Percentiles rank a stretch among this genome's conserved stretches.
These are phyloP conservation scores for Mallotus repandus DNA, from an alignment of 441 rosid genomes.

Conservation along the genomic window DNA sequence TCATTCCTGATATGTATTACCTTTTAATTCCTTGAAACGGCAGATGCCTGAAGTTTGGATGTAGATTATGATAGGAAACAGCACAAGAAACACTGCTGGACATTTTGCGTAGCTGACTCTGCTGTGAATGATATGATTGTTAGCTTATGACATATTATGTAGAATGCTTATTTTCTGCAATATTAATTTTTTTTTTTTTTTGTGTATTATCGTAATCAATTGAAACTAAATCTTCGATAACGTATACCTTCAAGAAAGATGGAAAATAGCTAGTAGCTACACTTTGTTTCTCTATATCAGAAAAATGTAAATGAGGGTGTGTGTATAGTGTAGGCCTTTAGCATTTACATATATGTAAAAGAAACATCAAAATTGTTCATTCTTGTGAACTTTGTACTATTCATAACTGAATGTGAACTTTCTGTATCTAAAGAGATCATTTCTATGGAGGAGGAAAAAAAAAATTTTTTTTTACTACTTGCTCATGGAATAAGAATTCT, in stretches of 20 bases:
- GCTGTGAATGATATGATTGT: not conserved
- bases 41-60: not conserved
- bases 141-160: not conserved
- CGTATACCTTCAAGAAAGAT: not conserved
- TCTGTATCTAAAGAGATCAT: no score
- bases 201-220: no score
- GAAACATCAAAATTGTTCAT: no score
- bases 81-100: conserved; percentile 1
- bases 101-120: conserved; percentile 5
- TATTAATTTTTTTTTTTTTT: not conserved
- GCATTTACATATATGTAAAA: not conserved
- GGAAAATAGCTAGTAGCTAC: not conserved
- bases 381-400: no score
- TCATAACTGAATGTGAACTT: no score
- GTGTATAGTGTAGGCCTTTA: not conserved
- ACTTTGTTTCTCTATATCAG: not conserved
- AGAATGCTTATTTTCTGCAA: not conserved
- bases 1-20: not conserved
- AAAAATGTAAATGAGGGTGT: not conserved
- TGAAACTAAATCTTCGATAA: not conserved
- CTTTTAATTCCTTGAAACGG: not conserved
- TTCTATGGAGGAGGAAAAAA: no score
- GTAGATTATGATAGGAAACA: not conserved
- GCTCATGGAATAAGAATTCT: no score
- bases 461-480: no score